phyloP scores from a whole-genome alignment of 2,329 filamentous ascomycete genomes.

The Neonectria ditissima region DNA sequence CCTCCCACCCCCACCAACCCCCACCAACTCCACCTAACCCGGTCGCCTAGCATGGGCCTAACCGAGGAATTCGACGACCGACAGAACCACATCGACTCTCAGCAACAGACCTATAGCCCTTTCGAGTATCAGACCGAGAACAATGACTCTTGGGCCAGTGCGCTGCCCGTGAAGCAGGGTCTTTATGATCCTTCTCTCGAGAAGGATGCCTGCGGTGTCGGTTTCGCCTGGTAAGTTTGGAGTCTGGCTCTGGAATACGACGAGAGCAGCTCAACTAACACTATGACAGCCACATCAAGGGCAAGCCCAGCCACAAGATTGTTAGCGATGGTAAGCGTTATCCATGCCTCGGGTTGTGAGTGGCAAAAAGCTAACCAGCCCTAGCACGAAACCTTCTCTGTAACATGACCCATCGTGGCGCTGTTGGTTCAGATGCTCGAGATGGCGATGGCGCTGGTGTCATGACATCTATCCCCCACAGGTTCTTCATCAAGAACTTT shows the following conservation, averaged over 20 bases:
- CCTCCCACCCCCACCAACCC: conserved; percentile 40
- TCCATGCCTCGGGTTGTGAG: background rate
- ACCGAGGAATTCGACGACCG: conserved; percentile 76
- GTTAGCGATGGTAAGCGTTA: conserved; percentile 88
- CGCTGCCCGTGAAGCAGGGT: conserved; percentile 97
- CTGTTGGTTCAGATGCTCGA: conserved; percentile 96
- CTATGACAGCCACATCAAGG: conserved; percentile 87
- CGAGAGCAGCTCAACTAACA: conserved; percentile 36
- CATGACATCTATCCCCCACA: conserved; percentile 99
- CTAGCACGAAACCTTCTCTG: conserved; percentile 91
- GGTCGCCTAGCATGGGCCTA: conserved; percentile 76
- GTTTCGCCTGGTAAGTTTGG: conserved; percentile 89
- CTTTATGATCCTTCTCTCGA: conserved; percentile 96
- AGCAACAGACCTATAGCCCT: conserved; percentile 70
- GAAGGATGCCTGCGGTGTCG: conserved; percentile 99
- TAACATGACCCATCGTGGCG: conserved; percentile 99
- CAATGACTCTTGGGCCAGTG: conserved; percentile 90
- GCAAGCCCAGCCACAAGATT: conserved; percentile 96
- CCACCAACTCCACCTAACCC: conserved; percentile 42
- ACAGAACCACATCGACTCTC: conserved; percentile 71
- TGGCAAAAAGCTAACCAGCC: conserved; percentile 11
- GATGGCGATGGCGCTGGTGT: conserved; percentile 98
- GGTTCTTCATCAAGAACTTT: conserved; percentile 99
- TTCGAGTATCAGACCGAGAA: conserved; percentile 93
- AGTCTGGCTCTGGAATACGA: background rate